These are phyloP conservation scores for Boletus insuetus DNA, from an alignment of 768 basidiomycete genomes.

Conservation along the genomic window DNA sequence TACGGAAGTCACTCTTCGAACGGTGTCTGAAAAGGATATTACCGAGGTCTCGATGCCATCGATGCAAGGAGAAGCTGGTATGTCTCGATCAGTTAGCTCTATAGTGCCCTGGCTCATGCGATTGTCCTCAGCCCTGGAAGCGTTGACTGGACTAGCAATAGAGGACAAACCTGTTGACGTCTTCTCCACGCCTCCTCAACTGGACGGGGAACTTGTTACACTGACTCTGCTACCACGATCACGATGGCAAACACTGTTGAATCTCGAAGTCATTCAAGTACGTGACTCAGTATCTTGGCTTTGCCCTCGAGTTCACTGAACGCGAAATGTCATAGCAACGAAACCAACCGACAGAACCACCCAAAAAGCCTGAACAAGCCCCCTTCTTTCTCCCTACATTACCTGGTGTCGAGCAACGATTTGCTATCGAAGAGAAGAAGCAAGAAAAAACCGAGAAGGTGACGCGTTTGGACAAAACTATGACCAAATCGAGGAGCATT, in stretches of 20 bases:
- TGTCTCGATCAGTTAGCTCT: slow-evolving; percentile 10
- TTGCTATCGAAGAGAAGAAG: slow-evolving; percentile 54
- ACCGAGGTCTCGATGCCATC: slow-evolving; percentile 72
- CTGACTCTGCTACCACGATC: slow-evolving; percentile 88
- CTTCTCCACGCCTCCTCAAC: slow-evolving; percentile 83
- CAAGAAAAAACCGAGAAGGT: slow-evolving; percentile 37
- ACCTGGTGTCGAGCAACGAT: slow-evolving; percentile 81
- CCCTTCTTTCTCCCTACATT: slow-evolving; percentile 97
- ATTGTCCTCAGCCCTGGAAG: slow-evolving; percentile 57
- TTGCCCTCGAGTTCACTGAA: neutral
- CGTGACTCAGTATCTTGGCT: slow-evolving; percentile 15
- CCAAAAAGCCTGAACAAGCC: slow-evolving; percentile 91
- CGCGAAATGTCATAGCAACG: slow-evolving; percentile 58
- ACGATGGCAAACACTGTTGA: slow-evolving; percentile 95
- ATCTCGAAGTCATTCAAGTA: slow-evolving; percentile 91
- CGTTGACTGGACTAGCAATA: slow-evolving; percentile 59
- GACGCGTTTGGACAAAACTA: slow-evolving; percentile 52
- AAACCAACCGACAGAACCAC: slow-evolving; percentile 94
- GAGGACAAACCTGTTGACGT: slow-evolving; percentile 63
- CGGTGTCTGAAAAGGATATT: slow-evolving; percentile 74
- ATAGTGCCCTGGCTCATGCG: slow-evolving; percentile 4
- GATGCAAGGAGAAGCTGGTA: slow-evolving; percentile 87
- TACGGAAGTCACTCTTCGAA: slow-evolving; percentile 75
- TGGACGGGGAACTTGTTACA: slow-evolving; percentile 90
- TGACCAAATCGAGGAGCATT: slow-evolving; percentile 56